A percentile compares a stretch with the other conserved stretches of the same genome.
Conservation (phyloP, 306 rosid species). For the Heteromeles arbutifolia region DNA sequence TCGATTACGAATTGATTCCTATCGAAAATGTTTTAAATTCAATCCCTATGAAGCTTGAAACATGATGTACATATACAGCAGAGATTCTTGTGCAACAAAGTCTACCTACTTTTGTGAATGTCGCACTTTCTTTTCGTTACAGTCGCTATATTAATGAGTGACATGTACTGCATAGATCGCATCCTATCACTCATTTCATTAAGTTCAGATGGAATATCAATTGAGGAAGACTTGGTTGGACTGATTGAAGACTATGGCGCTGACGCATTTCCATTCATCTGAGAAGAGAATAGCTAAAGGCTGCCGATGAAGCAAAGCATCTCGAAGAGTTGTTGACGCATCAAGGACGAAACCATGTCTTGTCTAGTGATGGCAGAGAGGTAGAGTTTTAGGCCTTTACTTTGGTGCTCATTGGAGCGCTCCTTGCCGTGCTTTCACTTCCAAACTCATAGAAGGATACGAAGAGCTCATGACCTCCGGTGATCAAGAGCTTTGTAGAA, state of each 20-base stretch:
- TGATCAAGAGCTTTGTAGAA: conserved; percentile 55
- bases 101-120: conserved; percentile 17
- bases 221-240: conserved; percentile 56
- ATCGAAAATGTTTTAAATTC: background rate
- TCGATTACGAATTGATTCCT: background rate
- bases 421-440: conserved; percentile 64
- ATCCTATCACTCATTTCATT: conserved; percentile 69
- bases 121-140: background rate
- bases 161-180: conserved; percentile 45
- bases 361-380: conserved; percentile 55
- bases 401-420: conserved; percentile 89
- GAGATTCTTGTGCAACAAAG: background rate
- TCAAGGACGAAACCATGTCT: conserved; percentile 45
- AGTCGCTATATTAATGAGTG: conserved; percentile 15
- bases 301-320: conserved; percentile 51
- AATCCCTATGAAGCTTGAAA: background rate
- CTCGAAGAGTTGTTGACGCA: conserved; percentile 58
- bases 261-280: conserved; percentile 83
- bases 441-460: conserved; percentile 62
- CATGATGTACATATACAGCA: background rate
- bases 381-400: conserved; percentile 61
- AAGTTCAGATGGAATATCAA: conserved; percentile 33
- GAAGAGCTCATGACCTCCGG: conserved; percentile 32
- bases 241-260: conserved; percentile 81
- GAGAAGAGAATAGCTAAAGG: conserved; percentile 53